Evolutionary conservation across 768 basidiomycete genomes (phyloP).

Genomic region (Leucogyrophana mollusca): DNA sequence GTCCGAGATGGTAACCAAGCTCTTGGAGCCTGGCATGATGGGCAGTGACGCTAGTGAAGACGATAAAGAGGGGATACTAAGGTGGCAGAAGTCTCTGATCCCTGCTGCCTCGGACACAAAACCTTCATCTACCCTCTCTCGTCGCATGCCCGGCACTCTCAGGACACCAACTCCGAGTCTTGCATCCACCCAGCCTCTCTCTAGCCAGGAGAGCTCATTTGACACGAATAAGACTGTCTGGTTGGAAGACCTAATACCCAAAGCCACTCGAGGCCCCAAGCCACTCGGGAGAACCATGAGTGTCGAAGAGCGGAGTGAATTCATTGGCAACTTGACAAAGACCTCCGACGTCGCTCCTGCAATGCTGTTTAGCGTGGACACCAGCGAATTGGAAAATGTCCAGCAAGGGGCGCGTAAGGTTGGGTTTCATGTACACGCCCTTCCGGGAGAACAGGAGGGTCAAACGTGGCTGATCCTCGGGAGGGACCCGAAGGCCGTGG

Average conservation of each 20-base stretch:
- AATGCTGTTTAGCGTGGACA: conserved; percentile 47
- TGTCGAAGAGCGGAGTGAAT: conserved; percentile 47
- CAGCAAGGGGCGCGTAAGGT: conserved; percentile 38
- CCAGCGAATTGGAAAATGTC: conserved; percentile 41
- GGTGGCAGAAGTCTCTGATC: conserved; percentile 33
- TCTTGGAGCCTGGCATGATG: conserved; percentile 45
- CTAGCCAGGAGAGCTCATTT: conserved; percentile 29
- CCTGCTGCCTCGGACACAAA: conserved; percentile 14
- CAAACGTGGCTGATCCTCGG: conserved; percentile 55
- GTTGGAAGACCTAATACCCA: conserved; percentile 12
- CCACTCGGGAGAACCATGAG: conserved; percentile 51
- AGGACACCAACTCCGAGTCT: conserved; percentile 44
- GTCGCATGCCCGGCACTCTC: conserved; percentile 58
- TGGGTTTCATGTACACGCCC: conserved; percentile 43
- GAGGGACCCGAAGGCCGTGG: conserved; percentile 45
- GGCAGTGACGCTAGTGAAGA: conserved; percentile 22
- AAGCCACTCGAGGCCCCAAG: conserved; percentile 12
- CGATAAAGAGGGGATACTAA: conserved; percentile 24
- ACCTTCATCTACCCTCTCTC: conserved; percentile 17
- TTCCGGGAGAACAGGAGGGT: conserved; percentile 29
- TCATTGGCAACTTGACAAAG: conserved; percentile 44
- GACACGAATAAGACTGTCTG: conserved; percentile 25
- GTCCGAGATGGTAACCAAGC: conserved; percentile 43
- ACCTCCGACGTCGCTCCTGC: conserved; percentile 38
- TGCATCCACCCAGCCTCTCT: conserved; percentile 22